These are phyloP conservation scores for Chlamydomonas sphaeroides DNA, from an alignment of 139 green algal genomes.

Conservation along the genomic window DNA sequence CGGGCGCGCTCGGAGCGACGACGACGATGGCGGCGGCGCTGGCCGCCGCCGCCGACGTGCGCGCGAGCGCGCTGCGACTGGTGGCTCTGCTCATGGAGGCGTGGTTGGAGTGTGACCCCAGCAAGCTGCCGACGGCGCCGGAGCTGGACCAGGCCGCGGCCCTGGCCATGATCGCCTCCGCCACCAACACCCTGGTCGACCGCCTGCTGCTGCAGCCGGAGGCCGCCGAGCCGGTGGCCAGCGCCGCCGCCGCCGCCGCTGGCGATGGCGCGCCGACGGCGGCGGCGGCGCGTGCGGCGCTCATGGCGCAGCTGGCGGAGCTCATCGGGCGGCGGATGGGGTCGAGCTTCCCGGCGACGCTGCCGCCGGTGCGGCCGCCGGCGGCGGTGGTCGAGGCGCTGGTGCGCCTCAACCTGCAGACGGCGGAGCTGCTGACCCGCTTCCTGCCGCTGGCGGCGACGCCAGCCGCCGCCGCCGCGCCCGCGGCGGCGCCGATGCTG, in stretches of 20 bases:
- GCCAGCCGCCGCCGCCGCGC: background rate
- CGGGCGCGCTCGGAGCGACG: background rate
- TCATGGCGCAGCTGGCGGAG: constrained; percentile 23
- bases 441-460: constrained; percentile 44
- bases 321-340: constrained; percentile 41
- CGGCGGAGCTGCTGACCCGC: constrained; percentile 55
- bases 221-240: background rate
- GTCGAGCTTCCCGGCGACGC: constrained; percentile 53
- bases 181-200: constrained; percentile 20
- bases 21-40: constrained; percentile 31
- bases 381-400: constrained; percentile 53
- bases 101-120: constrained; percentile 65
- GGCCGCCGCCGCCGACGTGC: constrained; percentile 6
- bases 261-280: background rate
- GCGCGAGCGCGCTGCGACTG: constrained; percentile 34
- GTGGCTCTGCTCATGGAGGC: constrained; percentile 58
- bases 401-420: constrained; percentile 65
- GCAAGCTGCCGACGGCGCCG: constrained; percentile 47
- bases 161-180: constrained; percentile 38
- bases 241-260: background rate
- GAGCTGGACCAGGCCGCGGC: constrained; percentile 45
- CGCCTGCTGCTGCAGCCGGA: constrained; percentile 16
- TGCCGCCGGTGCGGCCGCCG: constrained; percentile 21
- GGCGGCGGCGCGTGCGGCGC: constrained; percentile 14
- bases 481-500: background rate